Percentiles rank a stretch among this genome's conserved stretches.
Evolutionary conservation across 2,329 filamentous ascomycete genomes (phyloP).

Genomic region (Diaporthe sp.): DNA sequence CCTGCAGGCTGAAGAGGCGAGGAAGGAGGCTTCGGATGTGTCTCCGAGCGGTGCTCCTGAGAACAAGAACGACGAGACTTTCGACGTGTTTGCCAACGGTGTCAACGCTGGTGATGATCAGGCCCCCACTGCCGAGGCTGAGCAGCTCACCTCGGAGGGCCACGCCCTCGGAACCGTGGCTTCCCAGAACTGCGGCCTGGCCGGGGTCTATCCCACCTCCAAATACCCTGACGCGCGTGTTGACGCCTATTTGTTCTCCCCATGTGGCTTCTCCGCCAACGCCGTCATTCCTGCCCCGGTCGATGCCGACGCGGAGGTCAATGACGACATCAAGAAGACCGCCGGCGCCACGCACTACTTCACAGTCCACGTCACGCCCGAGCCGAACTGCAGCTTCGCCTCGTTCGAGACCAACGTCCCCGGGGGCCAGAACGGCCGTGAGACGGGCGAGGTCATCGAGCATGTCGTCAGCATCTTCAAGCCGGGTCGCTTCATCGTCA

Average conservation of each 20-base stretch:
- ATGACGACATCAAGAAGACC: slow-evolving; percentile 54
- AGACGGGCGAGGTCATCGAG: slow-evolving; percentile 90
- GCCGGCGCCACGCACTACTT: slow-evolving; percentile 81
- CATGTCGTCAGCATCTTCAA: slow-evolving; percentile 97
- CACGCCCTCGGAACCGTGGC: slow-evolving; percentile 94
- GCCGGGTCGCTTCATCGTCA: slow-evolving; percentile 97
- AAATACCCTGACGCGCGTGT: slow-evolving; percentile 93
- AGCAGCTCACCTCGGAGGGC: slow-evolving; percentile 89
- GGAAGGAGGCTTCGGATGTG: slow-evolving; percentile 66
- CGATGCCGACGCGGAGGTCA: slow-evolving; percentile 51
- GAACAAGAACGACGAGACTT: slow-evolving; percentile 63
- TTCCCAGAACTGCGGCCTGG: slow-evolving; percentile 88
- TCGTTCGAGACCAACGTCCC: slow-evolving; percentile 99
- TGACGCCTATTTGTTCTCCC: slow-evolving; percentile 95
- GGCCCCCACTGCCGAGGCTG: slow-evolving; percentile 70
- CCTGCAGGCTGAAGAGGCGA: slow-evolving; percentile 72
- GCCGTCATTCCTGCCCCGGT: slow-evolving; percentile 87
- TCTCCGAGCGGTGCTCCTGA: slow-evolving; percentile 46
- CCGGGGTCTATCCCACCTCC: slow-evolving; percentile 86
- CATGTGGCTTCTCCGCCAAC: slow-evolving; percentile 97
- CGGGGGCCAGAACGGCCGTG: slow-evolving; percentile 84
- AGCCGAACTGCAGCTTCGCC: slow-evolving; percentile 96
- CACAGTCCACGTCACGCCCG: slow-evolving; percentile 97
- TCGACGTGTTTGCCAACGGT: slow-evolving; percentile 86
- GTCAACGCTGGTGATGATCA: slow-evolving; percentile 61